Percentiles rank a stretch among this genome's conserved stretches.
Evolutionary conservation across 768 basidiomycete species (phyloP).

Genomic region (Rhodotorula taiwanensis): DNA sequence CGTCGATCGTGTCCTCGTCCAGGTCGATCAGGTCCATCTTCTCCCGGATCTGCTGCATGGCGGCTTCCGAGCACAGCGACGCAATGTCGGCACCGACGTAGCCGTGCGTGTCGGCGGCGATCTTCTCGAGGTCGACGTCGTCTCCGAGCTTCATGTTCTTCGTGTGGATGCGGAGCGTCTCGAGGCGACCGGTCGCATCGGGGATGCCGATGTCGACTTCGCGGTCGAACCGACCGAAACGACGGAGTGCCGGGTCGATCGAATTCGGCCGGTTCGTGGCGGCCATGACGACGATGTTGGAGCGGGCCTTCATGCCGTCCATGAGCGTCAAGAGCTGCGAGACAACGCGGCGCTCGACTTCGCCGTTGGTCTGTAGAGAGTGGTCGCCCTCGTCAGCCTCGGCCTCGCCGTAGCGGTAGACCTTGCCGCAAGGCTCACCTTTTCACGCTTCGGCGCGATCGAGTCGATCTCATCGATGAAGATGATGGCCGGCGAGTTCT

Average conservation of each 20-base stretch:
- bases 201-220: slow-evolving; percentile 99
- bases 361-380: slow-evolving; percentile 76
- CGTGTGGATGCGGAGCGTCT: slow-evolving; percentile 97
- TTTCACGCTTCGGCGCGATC: slow-evolving; percentile 99
- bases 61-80: slow-evolving; percentile 95
- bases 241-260: slow-evolving; percentile 95
- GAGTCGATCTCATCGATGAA: slow-evolving; percentile 99
- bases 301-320: slow-evolving; percentile 90
- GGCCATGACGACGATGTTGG: slow-evolving; percentile 99
- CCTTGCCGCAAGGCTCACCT: too few species aligned
- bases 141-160: slow-evolving; percentile 99
- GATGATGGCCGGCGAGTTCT: slow-evolving; percentile 98
- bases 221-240: slow-evolving; percentile 98
- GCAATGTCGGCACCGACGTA: slow-evolving; percentile 98
- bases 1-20: slow-evolving; percentile 97
- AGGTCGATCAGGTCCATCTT: slow-evolving; percentile 93
- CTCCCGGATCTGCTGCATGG: slow-evolving; percentile 99
- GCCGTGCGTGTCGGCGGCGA: slow-evolving; percentile 97
- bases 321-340: slow-evolving; percentile 97
- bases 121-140: slow-evolving; percentile 97
- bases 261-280: slow-evolving; percentile 99
- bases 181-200: slow-evolving; percentile 95
- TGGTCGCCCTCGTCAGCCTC: not conserved
- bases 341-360: slow-evolving; percentile 98
- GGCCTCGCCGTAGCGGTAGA: not conserved